Evolutionary conservation across 2,329 filamentous ascomycete genomes (phyloP), one percentile per base, ranked within the genome.

Genomic region (Hypoxylon sp.): DNA sequence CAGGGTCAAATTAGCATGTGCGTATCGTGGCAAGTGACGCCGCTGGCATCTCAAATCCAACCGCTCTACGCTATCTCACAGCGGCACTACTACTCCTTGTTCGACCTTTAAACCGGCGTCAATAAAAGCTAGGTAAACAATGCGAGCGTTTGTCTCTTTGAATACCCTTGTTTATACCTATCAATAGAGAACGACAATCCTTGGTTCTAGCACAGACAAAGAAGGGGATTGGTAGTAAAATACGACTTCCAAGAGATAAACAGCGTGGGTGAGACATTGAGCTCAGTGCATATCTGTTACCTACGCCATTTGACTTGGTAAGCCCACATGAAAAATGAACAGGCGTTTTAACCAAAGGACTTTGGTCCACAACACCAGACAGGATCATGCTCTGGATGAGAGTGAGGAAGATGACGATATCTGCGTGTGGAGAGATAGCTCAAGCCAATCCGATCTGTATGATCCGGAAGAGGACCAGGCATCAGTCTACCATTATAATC

Each of bases 321-420:
- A 52, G 17, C 5, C 5, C 23, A 9, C n/a, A 13, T 21, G 46
- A 28, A 41, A 46, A 1, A 65, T 60, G 65, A 34, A 14, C 34
- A 52, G 43, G 19, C 7, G 13, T 21, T 55, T 57, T 48, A 41
- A 53, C 34, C 25, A 38, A 45, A 30, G n/a, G 21, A 23, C 11
- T 11, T 57, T 61, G n/a, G 56, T 71, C 48, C 72, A 73, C 34
- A 53, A 65, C 34, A 49, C 57, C 2, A 68, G 64, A n/a, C 72
- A 71, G 10, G 75, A 72, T 25, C 71, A 73, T 17, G 62, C 72
- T 14, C 28, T 69, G 1, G 71, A 74, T 14, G 64, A 69, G 2
- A 69, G 70, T 14, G 72, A 52, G 2, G 64, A 67, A 19, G 72
- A 75, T 17, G 73, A 75, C 25, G 72, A 75, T n/a, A 32, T 73